Percentiles rank a stretch among this genome's conserved stretches.
Conservation (phyloP, 768 basidiomycete species). For the Mycena rebaudengoi region DNA sequence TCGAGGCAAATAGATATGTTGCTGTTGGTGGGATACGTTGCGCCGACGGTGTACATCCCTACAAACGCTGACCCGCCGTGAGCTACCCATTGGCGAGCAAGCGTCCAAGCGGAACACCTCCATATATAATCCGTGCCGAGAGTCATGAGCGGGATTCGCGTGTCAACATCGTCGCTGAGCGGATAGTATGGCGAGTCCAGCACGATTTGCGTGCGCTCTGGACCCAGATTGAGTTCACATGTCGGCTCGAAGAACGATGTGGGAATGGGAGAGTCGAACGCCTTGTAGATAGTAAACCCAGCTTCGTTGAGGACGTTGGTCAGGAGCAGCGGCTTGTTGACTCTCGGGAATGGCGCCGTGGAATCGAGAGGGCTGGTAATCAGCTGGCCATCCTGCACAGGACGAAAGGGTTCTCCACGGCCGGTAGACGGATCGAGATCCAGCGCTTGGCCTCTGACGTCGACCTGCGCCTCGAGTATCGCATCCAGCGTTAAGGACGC, state of each 20-base stretch:
- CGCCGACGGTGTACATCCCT: slow-evolving; percentile 71
- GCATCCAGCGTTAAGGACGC: slow-evolving; percentile 54
- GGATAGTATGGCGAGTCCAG: slow-evolving; percentile 58
- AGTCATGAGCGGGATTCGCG: slow-evolving; percentile 61
- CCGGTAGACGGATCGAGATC: slow-evolving; percentile 63
- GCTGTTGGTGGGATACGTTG: slow-evolving; percentile 73
- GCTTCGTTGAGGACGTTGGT: slow-evolving; percentile 80
- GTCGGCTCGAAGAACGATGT: slow-evolving; percentile 46
- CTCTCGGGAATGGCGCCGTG: slow-evolving; percentile 64
- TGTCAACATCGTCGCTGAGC: slow-evolving; percentile 39
- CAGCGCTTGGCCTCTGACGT: slow-evolving; percentile 51
- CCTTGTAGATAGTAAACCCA: slow-evolving; percentile 61
- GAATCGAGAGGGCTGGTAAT: slow-evolving; percentile 73
- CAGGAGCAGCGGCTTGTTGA: slow-evolving; percentile 73
- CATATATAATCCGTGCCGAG: slow-evolving; percentile 77
- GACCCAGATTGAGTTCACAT: slow-evolving; percentile 56
- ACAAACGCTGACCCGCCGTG: slow-evolving; percentile 72
- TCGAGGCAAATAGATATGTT: slow-evolving; percentile 62
- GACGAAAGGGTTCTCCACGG: slow-evolving; percentile 66
- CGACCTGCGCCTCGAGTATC: slow-evolving; percentile 63
- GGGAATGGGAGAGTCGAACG: slow-evolving; percentile 49
- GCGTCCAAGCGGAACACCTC: slow-evolving; percentile 76
- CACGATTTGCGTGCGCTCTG: slow-evolving; percentile 51
- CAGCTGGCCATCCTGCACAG: slow-evolving; percentile 68
- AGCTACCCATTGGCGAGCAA: slow-evolving; percentile 70